A percentile compares a stretch with the other conserved stretches of the same genome.
phyloP scores from a whole-genome alignment of 1,139 yeast genomes.

The Debaryomyces sp. region DNA sequence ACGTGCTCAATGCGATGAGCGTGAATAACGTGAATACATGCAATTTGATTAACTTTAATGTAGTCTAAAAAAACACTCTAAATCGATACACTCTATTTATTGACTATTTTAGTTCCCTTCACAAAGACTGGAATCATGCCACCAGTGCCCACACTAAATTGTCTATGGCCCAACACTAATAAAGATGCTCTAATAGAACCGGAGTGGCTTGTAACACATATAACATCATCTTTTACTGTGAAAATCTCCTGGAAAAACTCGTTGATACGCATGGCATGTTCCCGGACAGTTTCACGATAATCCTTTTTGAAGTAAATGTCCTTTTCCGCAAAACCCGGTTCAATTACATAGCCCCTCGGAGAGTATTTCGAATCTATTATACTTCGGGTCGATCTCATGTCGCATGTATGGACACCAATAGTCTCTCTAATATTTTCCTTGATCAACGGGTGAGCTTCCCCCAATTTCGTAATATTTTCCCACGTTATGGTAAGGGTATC shows the following conservation, averaged over 20 bases:
- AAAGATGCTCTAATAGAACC: constrained; percentile 46
- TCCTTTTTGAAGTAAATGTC: constrained; percentile 42
- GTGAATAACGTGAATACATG: not conserved
- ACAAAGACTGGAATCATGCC: constrained; percentile 50
- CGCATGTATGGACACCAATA: constrained; percentile 48
- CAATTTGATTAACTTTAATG: not conserved
- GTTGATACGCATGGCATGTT: constrained; percentile 43
- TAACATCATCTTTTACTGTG: constrained; percentile 23
- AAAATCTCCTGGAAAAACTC: constrained; percentile 40
- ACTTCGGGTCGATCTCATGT: constrained; percentile 39
- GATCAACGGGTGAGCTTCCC: constrained; percentile 31
- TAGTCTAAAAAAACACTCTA: not conserved
- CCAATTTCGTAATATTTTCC: constrained; percentile 31
- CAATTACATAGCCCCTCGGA: constrained; percentile 34
- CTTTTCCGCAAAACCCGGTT: constrained; percentile 42
- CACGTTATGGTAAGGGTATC: constrained; percentile 41
- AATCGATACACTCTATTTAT: not conserved
- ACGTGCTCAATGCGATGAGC: not conserved
- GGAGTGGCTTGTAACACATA: constrained; percentile 41
- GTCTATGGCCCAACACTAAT: constrained; percentile 43
- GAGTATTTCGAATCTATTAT: constrained; percentile 35
- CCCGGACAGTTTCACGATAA: constrained; percentile 43
- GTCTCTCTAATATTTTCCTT: constrained; percentile 48
- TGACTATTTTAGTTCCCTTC: constrained; percentile 25
- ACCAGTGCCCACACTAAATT: constrained; percentile 48